phyloP scores from a whole-genome alignment of 345 rosid species.

The Kernera saxatilis region DNA sequence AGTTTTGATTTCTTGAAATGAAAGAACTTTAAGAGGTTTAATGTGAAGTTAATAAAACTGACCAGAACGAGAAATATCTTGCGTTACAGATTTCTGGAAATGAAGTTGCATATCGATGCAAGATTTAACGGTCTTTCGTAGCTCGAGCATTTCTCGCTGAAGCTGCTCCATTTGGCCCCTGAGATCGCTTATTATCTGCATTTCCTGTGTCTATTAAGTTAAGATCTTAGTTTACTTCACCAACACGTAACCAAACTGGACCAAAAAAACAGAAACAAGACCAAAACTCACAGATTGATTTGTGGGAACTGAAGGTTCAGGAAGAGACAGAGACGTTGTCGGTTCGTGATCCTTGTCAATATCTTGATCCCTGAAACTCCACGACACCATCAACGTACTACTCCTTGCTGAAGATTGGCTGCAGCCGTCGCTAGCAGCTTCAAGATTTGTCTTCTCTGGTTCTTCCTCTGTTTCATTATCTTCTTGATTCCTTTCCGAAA shows the following conservation, averaged over 20 bases:
- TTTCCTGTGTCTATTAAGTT: constrained; percentile 40
- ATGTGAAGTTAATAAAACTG: background rate
- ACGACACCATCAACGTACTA: constrained; percentile 31
- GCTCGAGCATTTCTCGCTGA: constrained; percentile 59
- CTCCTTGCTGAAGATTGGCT: constrained; percentile 38
- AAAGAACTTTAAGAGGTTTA: background rate
- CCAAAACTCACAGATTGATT: constrained; percentile 44
- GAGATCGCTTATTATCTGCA: constrained; percentile 57
- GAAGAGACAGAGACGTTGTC: constrained; percentile 21
- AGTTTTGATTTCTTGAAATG: background rate
- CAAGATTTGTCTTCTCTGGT: constrained; percentile 29
- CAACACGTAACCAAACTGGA: background rate
- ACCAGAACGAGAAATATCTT: constrained; percentile 46
- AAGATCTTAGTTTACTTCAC: constrained; percentile 8
- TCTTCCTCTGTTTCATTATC: constrained; percentile 30
- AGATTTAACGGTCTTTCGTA: constrained; percentile 46
- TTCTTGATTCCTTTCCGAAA: constrained; percentile 20
- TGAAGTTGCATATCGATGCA: constrained; percentile 65
- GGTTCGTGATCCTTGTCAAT: constrained; percentile 35
- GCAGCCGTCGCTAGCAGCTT: constrained; percentile 38
- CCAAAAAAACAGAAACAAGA: background rate
- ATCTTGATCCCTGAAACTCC: constrained; percentile 52
- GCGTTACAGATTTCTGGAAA: constrained; percentile 38
- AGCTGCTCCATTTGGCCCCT: constrained; percentile 68
- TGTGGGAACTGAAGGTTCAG: constrained; percentile 21